Evolutionary conservation across 2,329 filamentous ascomycete genomes (phyloP), one percentile per base, ranked within the genome.

Genomic region (Sarocladiaceae sp.): DNA sequence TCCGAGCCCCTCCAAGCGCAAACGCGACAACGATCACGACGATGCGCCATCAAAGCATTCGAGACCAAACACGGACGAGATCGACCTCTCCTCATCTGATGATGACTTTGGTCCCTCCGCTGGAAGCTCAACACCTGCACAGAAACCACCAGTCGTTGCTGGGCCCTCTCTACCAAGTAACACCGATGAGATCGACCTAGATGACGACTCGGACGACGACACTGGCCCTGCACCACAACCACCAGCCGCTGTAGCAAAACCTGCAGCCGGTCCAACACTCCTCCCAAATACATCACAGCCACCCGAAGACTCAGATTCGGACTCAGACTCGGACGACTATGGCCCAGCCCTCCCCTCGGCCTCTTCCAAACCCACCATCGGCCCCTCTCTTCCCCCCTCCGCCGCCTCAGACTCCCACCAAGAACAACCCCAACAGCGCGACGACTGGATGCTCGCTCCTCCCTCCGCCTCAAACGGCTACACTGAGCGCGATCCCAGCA

Each of bases 381-480:
- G 65, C 12, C 61, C 64, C 3, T 55, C 65, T 10, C 52, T 61
- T 2, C 58, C 61, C 3, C 52, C 57, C 12, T 50, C 58, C 19
- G 48, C 54, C 4, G 42, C 52, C 13, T 47, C 54, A 3, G 51
- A 64, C 4, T 73, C 76, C 40, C 71, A 74, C 4, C 26, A 7
- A 11, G 13, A 26, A 20, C 26, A 33, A 24, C 13, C 29, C 16
- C 40, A 10, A 21, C 76, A 83, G 59, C 82, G 91, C 55, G 90
- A 95, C 67, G 83, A 88, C 56, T 90, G 85, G 85, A 90, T 90
- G 85, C 71, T 88, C 37, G 76, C 79, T 1, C 85, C 85, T 2
- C 85, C 85, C 0, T 68, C 71, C 2, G 56, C 72, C 65, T 41
- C 37, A 5, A 58, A 70, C 58, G 69, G 67, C 66, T 58, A 77